Percentiles rank a stretch among this genome's conserved stretches.
phyloP scores from a whole-genome alignment of 1,284 basidiomycete genomes.

The Filobasidium uniguttulatum region DNA sequence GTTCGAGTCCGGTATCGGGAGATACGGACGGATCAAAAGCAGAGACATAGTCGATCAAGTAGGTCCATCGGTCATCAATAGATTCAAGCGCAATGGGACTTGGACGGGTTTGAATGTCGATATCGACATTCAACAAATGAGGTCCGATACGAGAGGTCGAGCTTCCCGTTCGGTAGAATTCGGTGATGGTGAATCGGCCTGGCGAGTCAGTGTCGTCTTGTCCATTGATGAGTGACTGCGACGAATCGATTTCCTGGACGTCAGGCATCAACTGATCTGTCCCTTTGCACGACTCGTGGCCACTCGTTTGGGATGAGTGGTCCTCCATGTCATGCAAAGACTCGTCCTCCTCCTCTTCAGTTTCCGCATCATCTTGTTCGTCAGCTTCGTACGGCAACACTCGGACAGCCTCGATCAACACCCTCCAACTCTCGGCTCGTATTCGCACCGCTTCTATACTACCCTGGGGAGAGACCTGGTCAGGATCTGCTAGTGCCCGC shows the following conservation, averaged over 20 bases:
- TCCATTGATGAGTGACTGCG: too few relatives aligned
- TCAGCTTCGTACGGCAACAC: neutral
- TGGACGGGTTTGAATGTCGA: neutral
- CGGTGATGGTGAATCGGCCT: conserved; percentile 3
- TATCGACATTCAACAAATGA: neutral
- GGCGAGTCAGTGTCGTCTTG: neutral
- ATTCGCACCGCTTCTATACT: too few relatives aligned
- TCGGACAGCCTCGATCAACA: neutral
- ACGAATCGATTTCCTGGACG: too few relatives aligned
- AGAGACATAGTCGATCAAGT: neutral
- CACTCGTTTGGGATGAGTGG: too few relatives aligned
- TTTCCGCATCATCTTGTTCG: neutral
- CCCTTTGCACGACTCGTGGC: neutral
- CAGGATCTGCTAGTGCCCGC: conserved; percentile 7
- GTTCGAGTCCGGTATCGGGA: neutral
- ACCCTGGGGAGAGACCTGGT: too few relatives aligned
- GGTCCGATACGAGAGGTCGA: conserved; percentile 3
- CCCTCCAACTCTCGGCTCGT: conserved; percentile 4
- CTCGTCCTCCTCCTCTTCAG: conserved; percentile 30
- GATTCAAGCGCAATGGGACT: neutral
- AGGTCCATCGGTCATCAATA: neutral
- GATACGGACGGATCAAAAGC: neutral
- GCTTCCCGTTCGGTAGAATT: conserved; percentile 5
- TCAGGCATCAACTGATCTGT: too few relatives aligned
- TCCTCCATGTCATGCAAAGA: conserved; percentile 13